Conservation (phyloP, 805 yeast genomes). For the Ogataea allantospora region DNA sequence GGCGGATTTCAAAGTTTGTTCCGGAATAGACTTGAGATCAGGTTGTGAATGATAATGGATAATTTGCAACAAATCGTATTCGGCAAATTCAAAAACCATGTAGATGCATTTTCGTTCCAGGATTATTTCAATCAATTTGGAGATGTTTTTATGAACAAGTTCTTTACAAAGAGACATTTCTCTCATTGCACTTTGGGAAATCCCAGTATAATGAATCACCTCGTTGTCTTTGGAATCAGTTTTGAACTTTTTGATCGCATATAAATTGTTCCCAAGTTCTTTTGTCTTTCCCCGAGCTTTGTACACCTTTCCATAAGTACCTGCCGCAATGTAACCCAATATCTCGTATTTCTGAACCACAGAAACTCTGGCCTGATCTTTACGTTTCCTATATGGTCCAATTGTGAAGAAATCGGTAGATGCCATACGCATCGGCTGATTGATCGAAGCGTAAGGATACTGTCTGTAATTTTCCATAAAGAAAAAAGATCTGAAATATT, state of each 20-base stretch:
- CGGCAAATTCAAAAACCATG: constrained; percentile 95
- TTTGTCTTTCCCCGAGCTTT: constrained; percentile 62
- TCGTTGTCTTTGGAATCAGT: constrained; percentile 87
- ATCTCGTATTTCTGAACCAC: constrained; percentile 86
- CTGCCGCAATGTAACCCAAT: constrained; percentile 95
- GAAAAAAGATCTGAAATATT: background rate
- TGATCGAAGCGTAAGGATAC: constrained; percentile 7
- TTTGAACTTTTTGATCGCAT: constrained; percentile 94
- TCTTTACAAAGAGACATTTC: constrained; percentile 96
- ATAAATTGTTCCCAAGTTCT: constrained; percentile 38
- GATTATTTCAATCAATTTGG: constrained; percentile 76
- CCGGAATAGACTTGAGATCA: constrained; percentile 75
- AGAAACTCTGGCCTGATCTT: constrained; percentile 63
- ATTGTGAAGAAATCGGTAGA: constrained; percentile 52
- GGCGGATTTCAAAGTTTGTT: constrained; percentile 73
- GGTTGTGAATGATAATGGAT: constrained; percentile 95
- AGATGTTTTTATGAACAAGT: constrained; percentile 73
- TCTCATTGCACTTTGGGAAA: constrained; percentile 92
- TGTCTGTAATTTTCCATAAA: constrained; percentile 9
- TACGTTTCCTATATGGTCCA: constrained; percentile 58
- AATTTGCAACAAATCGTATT: constrained; percentile 90
- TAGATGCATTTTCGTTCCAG: constrained; percentile 86
- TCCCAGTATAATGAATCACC: constrained; percentile 85
- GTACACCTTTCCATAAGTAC: constrained; percentile 94
- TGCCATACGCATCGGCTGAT: constrained; percentile 50